phyloP scores from a whole-genome alignment of 208 protist genomes.

The Acanthamoeba polyphaga region DNA sequence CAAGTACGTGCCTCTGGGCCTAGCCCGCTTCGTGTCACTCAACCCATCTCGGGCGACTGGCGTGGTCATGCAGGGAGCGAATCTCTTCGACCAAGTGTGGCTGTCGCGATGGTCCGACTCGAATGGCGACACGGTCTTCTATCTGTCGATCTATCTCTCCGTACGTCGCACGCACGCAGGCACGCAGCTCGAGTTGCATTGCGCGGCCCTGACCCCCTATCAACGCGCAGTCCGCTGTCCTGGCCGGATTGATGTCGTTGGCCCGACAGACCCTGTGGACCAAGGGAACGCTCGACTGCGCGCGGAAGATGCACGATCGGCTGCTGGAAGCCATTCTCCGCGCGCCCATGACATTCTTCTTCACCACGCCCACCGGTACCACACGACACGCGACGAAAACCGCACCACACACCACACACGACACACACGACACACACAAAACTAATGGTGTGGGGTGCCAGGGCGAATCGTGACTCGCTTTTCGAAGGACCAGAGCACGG shows the following conservation, averaged over 20 bases:
- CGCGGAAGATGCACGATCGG: conserved; percentile 39
- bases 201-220: background rate
- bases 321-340: conserved; percentile 65
- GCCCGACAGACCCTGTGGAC: background rate
- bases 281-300: conserved; percentile 28
- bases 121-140: conserved; percentile 56
- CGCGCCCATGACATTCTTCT: conserved; percentile 36
- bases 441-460: conserved; percentile 74
- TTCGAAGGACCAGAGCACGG: conserved; percentile 92
- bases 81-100: background rate
- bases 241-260: background rate
- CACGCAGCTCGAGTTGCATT: background rate
- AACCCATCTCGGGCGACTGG: no score
- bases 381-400: no score
- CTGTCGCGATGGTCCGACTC: background rate
- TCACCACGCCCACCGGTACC: conserved; percentile 2
- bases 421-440: background rate
- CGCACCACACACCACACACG: no score
- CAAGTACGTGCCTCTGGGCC: background rate
- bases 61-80: background rate
- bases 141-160: conserved; percentile 34
- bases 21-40: background rate
- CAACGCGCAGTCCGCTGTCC: background rate
- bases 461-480: conserved; percentile 97
- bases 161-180: background rate